Evolutionary conservation across 2,329 filamentous ascomycete species (phyloP).

Genomic region (Penicillium brasilianum): DNA sequence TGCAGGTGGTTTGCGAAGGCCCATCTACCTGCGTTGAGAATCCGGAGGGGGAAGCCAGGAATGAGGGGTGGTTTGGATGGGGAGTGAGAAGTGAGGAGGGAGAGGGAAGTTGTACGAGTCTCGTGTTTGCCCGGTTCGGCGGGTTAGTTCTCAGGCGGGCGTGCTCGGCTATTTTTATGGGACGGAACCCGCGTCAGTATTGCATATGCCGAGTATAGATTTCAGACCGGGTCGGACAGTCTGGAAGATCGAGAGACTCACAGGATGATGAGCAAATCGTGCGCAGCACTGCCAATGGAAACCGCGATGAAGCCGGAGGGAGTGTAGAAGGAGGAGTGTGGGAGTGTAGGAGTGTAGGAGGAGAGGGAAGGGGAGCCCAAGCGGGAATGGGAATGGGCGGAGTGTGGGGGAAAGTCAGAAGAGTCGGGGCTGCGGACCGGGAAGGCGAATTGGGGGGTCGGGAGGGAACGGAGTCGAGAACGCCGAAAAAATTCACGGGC

Average conservation of each 20-base stretch:
- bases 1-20: conserved; percentile 9
- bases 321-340: conserved; percentile 13
- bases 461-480: conserved; percentile 30
- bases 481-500: background rate
- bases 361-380: conserved; percentile 10
- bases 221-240: background rate
- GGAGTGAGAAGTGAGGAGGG: conserved; percentile 2
- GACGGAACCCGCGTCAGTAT: conserved; percentile 16
- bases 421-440: conserved; percentile 41
- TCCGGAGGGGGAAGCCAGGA: background rate
- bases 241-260: background rate
- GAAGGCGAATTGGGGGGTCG: conserved; percentile 27
- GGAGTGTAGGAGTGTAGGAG: conserved; percentile 5
- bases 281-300: background rate
- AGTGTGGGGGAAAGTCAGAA: conserved; percentile 40
- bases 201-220: conserved; percentile 16
- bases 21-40: conserved; percentile 15
- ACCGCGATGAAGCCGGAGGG: conserved; percentile 6
- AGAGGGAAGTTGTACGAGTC: background rate
- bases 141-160: conserved; percentile 8
- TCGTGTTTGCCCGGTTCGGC: background rate
- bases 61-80: background rate
- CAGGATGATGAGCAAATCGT: background rate
- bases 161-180: conserved; percentile 8
- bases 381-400: conserved; percentile 38